Evolutionary conservation across 2,329 filamentous ascomycete species (phyloP), one percentile per base, ranked within the genome.

Genomic region (Alternaria ethzedia): DNA sequence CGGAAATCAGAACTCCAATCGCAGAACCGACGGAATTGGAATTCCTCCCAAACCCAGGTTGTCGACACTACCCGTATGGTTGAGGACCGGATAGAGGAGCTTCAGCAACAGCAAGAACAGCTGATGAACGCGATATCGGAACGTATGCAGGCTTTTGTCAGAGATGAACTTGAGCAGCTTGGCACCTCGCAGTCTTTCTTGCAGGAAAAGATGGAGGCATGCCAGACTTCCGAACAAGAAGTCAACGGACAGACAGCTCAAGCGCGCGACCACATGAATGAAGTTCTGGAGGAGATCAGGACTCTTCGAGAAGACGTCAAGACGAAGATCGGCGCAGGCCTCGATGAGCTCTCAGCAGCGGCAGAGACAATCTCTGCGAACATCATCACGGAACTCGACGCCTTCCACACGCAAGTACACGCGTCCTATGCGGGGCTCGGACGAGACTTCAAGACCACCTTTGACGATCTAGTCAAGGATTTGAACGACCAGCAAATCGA

Each of bases 231-330:
- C 0, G 89, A 90, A 77, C 83, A 85, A 54, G 87, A 91, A 69
- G 86, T 96, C 15, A 86, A 91, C 57, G 83, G 87, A 45, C 89
- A 91, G 72, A 91, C 89, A 59, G 84, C 86, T 23, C 84, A 86
- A 65, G 91, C 93, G 3, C 92, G 91, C 73, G 89, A 94, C 51
- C 91, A 94, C 60, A 94, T 97, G 92, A 94, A 97, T 72, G 84
- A 88, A n/a, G 90, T 97, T 2, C 85, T 99, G 10, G 92, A 96
- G 73, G 95, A 97, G 77, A 97, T 98, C 78, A 94, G 94, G 77
- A 89, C 88, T n/a, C 85, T 98, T 23, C 89, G 95, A 21, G 92
- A 97, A 77, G 90, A 92, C 57, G 93, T 98, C 55, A 97, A 97
- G 83, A 85, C 87, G 52, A 91, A 91, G 65, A 92, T 98, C 51